phyloP scores from a whole-genome alignment of 2,329 filamentous ascomycete species.

The Sporothrix luriei region DNA sequence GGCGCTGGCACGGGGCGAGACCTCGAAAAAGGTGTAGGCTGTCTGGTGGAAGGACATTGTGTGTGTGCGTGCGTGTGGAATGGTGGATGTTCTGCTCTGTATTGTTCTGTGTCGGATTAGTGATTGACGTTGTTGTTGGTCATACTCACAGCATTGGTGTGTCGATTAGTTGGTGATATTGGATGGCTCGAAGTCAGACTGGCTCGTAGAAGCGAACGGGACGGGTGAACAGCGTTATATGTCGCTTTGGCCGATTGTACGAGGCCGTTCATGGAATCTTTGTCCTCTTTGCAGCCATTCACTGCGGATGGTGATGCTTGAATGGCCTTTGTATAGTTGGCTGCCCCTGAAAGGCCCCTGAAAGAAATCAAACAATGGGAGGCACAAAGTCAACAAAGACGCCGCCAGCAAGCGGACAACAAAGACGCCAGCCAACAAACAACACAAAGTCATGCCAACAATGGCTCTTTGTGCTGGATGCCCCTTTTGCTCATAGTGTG shows the following conservation, averaged over 20 bases:
- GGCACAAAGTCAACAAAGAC: background rate
- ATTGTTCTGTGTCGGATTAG: too few relatives aligned
- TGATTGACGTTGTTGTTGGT: too few relatives aligned
- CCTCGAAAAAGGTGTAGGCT: conserved; percentile 21
- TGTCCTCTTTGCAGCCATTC: background rate
- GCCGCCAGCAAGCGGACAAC: background rate
- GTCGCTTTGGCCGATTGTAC: background rate
- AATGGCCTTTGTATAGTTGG: background rate
- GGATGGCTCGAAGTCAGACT: background rate
- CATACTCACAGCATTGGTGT: background rate
- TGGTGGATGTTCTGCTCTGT: too few relatives aligned
- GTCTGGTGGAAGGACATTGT: background rate
- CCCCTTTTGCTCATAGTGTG: too few relatives aligned
- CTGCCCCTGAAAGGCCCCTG: background rate
- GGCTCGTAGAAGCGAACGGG: background rate
- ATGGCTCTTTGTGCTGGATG: background rate
- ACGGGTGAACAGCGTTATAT: background rate
- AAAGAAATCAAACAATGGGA: background rate
- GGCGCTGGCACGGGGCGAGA: background rate
- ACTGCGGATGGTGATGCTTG: background rate
- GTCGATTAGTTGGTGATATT: background rate
- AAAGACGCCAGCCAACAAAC: background rate
- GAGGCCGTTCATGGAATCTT: background rate
- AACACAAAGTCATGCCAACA: background rate
- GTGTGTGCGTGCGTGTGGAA: background rate